A percentile compares a stretch with the other conserved stretches of the same genome.
Evolutionary conservation across 2,329 filamentous ascomycete genomes (phyloP).

Genomic region (Nemania sp.): DNA sequence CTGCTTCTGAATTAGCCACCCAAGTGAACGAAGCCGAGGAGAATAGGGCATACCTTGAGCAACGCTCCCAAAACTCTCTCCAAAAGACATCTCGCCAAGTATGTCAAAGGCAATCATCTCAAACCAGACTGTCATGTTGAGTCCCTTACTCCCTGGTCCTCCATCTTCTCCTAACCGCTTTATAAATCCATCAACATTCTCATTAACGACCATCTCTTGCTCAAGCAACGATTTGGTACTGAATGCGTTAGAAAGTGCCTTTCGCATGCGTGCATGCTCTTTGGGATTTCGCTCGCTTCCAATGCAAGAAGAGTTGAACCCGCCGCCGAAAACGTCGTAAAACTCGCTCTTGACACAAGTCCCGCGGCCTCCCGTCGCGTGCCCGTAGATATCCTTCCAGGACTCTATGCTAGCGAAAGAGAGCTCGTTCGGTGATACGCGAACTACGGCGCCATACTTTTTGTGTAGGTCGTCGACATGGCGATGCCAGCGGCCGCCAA

Average conservation of each 20-base stretch:
- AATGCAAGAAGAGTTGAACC: slow-evolving; percentile 16
- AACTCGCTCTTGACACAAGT: slow-evolving; percentile 11
- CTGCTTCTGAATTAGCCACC: no score
- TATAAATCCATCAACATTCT: background rate
- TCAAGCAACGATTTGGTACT: slow-evolving; percentile 1
- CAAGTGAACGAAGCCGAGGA: no score
- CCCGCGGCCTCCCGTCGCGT: background rate
- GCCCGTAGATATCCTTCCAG: slow-evolving; percentile 28
- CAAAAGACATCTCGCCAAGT: slow-evolving; percentile 19
- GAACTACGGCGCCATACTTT: slow-evolving; percentile 22
- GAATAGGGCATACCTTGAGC: background rate
- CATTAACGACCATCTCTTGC: slow-evolving; percentile 9
- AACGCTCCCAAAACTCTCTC: slow-evolving; percentile 2
- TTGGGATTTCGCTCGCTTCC: slow-evolving; percentile 21
- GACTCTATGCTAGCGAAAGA: slow-evolving; percentile 21
- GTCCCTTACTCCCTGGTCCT: background rate
- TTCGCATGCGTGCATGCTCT: slow-evolving; percentile 10
- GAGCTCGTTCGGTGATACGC: slow-evolving; percentile 27
- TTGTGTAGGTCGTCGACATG: no score
- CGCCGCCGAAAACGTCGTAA: slow-evolving; percentile 16
- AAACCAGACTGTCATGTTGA: slow-evolving; percentile 13
- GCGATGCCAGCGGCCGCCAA: no score
- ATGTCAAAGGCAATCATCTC: slow-evolving; percentile 15
- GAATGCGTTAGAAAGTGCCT: slow-evolving; percentile 3
- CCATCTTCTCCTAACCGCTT: background rate